phyloP scores from a whole-genome alignment of 192 early-diverging fungal species.

The Chytriomyces sp. region DNA sequence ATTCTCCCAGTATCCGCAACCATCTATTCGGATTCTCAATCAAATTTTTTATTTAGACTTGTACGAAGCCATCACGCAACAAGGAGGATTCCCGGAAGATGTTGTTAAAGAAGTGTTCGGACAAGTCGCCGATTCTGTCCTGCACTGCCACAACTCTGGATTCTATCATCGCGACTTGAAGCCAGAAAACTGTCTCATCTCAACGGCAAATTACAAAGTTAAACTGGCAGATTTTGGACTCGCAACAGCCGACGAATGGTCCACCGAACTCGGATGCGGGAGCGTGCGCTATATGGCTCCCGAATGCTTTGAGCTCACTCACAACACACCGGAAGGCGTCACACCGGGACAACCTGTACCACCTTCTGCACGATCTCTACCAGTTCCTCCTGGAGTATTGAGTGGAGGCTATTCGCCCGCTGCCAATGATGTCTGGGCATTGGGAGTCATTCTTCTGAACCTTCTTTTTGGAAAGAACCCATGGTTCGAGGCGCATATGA shows the following conservation, averaged over 20 bases:
- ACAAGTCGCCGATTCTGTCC: conserved; percentile 78
- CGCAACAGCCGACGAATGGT: conserved; percentile 73
- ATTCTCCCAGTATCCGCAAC: too few relatives aligned
- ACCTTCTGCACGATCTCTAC: conserved; percentile 56
- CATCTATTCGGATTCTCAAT: too few relatives aligned
- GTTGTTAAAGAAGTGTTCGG: conserved; percentile 60
- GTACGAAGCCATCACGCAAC: conserved; percentile 41
- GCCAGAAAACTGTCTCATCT: conserved; percentile 83
- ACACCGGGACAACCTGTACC: conserved; percentile 48
- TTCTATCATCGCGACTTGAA: conserved; percentile 94
- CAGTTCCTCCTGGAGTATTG: conserved; percentile 41
- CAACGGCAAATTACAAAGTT: conserved; percentile 49
- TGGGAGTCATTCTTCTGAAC: conserved; percentile 90
- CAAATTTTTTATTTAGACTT: conserved; percentile 26
- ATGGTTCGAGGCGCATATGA: conserved; percentile 58
- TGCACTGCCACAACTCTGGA: conserved; percentile 72
- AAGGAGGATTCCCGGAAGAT: conserved; percentile 40
- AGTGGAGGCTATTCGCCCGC: conserved; percentile 61
- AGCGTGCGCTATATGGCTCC: conserved; percentile 88
- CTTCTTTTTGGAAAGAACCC: conserved; percentile 84
- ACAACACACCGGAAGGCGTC: conserved; percentile 42
- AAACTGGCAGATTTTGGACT: conserved; percentile 95
- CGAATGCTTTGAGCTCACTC: conserved; percentile 50
- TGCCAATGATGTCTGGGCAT: conserved; percentile 87
- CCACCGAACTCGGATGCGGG: conserved; percentile 85